Evolutionary conservation across 495 filamentous ascomycete genomes (phyloP).

Genomic region (Pseudomonodictys pantanalensis): DNA sequence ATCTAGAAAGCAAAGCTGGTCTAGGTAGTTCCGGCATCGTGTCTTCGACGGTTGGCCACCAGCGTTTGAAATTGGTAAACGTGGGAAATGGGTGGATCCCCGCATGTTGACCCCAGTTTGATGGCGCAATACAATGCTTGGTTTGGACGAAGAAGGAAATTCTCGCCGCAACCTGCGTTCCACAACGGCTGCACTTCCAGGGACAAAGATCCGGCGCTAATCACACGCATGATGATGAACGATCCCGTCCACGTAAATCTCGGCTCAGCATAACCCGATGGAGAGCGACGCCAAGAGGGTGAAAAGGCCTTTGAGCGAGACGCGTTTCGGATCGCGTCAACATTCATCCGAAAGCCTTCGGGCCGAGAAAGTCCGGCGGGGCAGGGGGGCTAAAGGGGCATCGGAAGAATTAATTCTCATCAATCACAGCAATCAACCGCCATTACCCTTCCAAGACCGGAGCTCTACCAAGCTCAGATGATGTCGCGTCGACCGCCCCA

Average conservation of each 20-base stretch:
- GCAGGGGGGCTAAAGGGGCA: slow-evolving; percentile 12
- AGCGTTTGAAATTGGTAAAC: no score
- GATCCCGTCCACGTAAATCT: neutral
- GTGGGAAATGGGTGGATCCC: no score
- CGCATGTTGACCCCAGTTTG: no score
- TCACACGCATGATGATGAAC: neutral
- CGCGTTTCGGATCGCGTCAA: slow-evolving; percentile 1
- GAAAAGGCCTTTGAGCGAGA: neutral
- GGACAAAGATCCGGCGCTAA: neutral
- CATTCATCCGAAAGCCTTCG: slow-evolving; percentile 4
- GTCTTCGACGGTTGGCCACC: no score
- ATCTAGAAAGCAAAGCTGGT: no score
- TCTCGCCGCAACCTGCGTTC: slow-evolving; percentile 4
- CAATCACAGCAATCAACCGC: slow-evolving; percentile 7
- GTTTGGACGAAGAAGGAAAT: neutral
- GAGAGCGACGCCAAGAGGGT: no score
- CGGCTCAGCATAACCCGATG: no score
- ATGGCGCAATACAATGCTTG: neutral
- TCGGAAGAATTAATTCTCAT: slow-evolving; percentile 11
- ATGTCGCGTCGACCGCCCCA: no score
- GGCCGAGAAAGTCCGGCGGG: neutral
- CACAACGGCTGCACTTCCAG: neutral
- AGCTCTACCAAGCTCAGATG: no score
- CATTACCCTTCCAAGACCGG: no score
- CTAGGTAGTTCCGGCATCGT: no score